phyloP scores from a whole-genome alignment of 208 protist species.

The Tritrichomonas foetus region DNA sequence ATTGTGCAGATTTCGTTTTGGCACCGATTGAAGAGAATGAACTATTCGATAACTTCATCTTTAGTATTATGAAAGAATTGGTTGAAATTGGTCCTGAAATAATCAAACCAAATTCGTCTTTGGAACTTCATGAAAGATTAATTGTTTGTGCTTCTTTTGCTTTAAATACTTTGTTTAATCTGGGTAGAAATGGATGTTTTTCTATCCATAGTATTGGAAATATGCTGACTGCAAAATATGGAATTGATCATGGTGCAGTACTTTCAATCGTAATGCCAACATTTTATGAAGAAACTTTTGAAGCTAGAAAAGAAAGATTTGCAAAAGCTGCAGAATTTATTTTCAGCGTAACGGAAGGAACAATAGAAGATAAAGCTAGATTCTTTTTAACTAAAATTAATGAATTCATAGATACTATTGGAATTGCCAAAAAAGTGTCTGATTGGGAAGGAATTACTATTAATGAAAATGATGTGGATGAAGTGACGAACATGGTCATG shows the following conservation, averaged over 20 bases:
- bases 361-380: neutral
- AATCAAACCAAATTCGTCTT: neutral
- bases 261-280: neutral
- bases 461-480: neutral
- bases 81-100: neutral
- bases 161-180: neutral
- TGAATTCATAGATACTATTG: neutral
- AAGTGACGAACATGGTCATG: neutral
- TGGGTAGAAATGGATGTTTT: neutral
- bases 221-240: neutral
- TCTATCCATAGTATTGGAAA: neutral
- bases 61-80: neutral
- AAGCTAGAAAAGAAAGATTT: neutral
- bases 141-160: slow-evolving; percentile 14
- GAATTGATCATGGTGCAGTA: neutral
- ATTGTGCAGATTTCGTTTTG: neutral
- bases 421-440: neutral
- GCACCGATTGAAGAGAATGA: neutral
- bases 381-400: neutral
- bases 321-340: neutral
- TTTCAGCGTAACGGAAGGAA: neutral
- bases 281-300: neutral
- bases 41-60: neutral
- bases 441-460: neutral
- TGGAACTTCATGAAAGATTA: neutral